phyloP scores from a whole-genome alignment of 495 filamentous ascomycete species.

The Copromyces sp. region DNA sequence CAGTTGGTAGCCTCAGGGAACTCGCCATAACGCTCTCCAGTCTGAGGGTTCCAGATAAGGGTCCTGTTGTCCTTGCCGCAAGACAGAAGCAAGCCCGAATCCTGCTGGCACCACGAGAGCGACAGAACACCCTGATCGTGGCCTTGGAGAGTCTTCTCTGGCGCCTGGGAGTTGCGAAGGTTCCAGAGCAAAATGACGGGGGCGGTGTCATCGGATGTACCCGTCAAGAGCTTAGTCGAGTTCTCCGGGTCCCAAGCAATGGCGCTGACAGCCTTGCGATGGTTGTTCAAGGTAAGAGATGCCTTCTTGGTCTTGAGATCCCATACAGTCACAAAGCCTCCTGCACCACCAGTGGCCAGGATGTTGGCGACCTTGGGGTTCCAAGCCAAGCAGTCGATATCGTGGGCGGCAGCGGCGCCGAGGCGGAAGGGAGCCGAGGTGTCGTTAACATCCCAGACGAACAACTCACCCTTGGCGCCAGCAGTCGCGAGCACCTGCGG shows the following conservation, averaged over 20 bases:
- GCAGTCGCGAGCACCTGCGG: slow-evolving; percentile 87
- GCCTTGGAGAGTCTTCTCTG: slow-evolving; percentile 75
- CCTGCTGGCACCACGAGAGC: slow-evolving; percentile 90
- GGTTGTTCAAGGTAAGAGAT: slow-evolving; percentile 90
- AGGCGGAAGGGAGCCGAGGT: slow-evolving; percentile 77
- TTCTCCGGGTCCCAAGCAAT: slow-evolving; percentile 96
- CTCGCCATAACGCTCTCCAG: slow-evolving; percentile 75
- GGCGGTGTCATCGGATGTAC: slow-evolving; percentile 82
- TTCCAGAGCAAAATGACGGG: slow-evolving; percentile 91
- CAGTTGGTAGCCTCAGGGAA: slow-evolving; percentile 97
- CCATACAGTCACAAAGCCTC: slow-evolving; percentile 96
- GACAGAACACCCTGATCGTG: slow-evolving; percentile 92
- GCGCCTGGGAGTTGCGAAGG: slow-evolving; percentile 88
- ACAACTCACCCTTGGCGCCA: slow-evolving; percentile 92
- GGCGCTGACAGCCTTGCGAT: slow-evolving; percentile 85
- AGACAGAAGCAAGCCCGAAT: slow-evolving; percentile 82
- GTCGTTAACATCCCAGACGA: slow-evolving; percentile 88
- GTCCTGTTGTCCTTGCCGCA: slow-evolving; percentile 96
- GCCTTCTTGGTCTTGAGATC: slow-evolving; percentile 96
- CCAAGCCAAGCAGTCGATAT: slow-evolving; percentile 93
- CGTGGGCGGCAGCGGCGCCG: slow-evolving; percentile 79
- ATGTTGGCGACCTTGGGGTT: slow-evolving; percentile 98
- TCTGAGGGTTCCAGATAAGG: slow-evolving; percentile 92
- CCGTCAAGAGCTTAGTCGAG: slow-evolving; percentile 86
- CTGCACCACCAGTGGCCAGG: slow-evolving; percentile 84